Conservation (phyloP, 768 basidiomycete species). For the Suillus bovinus region DNA sequence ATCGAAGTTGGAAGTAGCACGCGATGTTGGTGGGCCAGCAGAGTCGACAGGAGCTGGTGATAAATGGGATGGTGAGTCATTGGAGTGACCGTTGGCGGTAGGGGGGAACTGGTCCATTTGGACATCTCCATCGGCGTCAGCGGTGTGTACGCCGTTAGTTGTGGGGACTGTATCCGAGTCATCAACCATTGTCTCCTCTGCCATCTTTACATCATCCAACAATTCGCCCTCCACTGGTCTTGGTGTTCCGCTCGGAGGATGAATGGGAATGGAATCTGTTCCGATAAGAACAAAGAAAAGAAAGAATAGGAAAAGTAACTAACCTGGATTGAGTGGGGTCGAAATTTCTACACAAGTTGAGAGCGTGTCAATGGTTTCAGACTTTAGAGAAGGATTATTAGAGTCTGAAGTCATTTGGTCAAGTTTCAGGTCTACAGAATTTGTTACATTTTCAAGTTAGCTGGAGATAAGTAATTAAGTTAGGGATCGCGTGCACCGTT, state of each 20-base stretch:
- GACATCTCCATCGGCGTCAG: conserved; percentile 32
- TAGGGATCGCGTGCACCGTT: conserved; percentile 43
- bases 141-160: conserved; percentile 16
- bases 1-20: conserved; percentile 33
- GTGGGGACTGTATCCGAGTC: conserved; percentile 12
- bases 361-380: conserved; percentile 40
- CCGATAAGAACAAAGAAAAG: conserved; percentile 27
- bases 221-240: conserved; percentile 46
- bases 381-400: conserved; percentile 52
- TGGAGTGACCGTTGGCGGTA: conserved; percentile 25
- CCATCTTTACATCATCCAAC: conserved; percentile 59
- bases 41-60: conserved; percentile 40
- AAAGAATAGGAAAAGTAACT: conserved; percentile 24
- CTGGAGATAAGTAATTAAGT: conserved; percentile 31
- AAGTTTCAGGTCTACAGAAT: conserved; percentile 12
- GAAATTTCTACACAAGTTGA: conserved; percentile 37
- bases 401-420: conserved; percentile 5
- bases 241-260: conserved; percentile 47
- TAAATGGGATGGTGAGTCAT: conserved; percentile 36
- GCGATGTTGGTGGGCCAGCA: conserved; percentile 35
- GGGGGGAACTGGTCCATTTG: conserved; percentile 26
- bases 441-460: conserved; percentile 39
- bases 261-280: conserved; percentile 44
- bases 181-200: conserved; percentile 37
- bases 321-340: conserved; percentile 54